Percentiles rank a stretch among this genome's conserved stretches.
Conservation (phyloP, 1,139 yeast species). For the Saccharomyces hybrid region DNA sequence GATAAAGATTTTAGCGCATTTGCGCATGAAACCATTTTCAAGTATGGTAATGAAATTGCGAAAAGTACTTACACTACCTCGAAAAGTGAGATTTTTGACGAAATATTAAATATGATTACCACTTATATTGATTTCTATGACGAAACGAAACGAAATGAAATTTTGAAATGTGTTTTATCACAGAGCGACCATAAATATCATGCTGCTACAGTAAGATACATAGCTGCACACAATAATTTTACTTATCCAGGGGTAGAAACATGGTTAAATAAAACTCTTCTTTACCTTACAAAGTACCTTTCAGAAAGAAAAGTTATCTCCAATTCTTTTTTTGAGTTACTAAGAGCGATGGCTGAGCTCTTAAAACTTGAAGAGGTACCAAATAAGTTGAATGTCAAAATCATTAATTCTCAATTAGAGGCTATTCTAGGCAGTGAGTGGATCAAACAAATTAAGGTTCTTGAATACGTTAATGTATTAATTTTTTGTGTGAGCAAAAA, state of each 20-base stretch:
- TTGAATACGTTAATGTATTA: conserved; percentile 40
- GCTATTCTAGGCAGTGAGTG: conserved; percentile 49
- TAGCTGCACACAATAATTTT: conserved; percentile 12
- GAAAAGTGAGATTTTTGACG: not conserved
- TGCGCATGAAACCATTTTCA: not conserved
- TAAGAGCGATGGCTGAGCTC: conserved; percentile 38
- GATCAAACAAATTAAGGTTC: conserved; percentile 36
- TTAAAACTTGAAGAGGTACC: not conserved
- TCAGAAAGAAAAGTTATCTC: conserved; percentile 40
- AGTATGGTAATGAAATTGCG: not conserved
- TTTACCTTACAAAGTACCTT: conserved; percentile 55
- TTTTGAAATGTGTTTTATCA: conserved; percentile 24
- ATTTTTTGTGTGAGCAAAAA: conserved; percentile 35
- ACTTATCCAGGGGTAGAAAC: conserved; percentile 16
- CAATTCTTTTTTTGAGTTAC: conserved; percentile 16
- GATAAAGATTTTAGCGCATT: not conserved
- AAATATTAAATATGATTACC: not conserved
- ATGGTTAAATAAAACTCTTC: conserved; percentile 41
- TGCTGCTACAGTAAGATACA: conserved; percentile 25
- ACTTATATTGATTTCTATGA: conserved; percentile 8
- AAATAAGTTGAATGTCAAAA: conserved; percentile 36
- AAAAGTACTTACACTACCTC: not conserved
- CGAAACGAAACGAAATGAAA: conserved; percentile 13
- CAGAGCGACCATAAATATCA: conserved; percentile 27
- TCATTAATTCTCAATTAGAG: conserved; percentile 63